Base-by-base conservation (phyloP, 345 rosid genomes). In the Salix brachista region DNA sequence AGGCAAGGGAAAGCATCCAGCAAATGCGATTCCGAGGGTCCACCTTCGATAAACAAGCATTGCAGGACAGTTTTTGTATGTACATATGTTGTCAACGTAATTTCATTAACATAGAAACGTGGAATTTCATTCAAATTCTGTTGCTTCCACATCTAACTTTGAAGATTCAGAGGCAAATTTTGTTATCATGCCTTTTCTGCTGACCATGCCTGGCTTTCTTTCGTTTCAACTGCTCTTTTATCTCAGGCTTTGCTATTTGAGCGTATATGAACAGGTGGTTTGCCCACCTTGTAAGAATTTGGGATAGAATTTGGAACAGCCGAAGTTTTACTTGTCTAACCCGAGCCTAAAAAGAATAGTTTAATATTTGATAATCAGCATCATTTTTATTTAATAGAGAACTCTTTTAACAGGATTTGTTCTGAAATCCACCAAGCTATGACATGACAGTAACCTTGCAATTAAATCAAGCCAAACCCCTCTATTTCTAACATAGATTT, bases 31-130 rank as follows among this genome's bases (percentile, higher is more conserved):
- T 25, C 65, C n/a, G n/a, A 79, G 52, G 58, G 52, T 70, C 30
- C 14, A 62, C 67, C 37, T 70, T 34, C 78, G 82, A 48, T 79
- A 52, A 75, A 64, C 72, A n/a, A 69, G 39, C 42, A 60, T 28
- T 28, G 56, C 60, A 28, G 64, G 28, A 41, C 56, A 39, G 36
- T 52, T 8, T 52, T 8, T n/a, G 10, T 21, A 1, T 67, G 81
- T 79, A 73, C 12, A 68, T 71, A 78, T 2, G 13, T 30, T 34
- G 65, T 39, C 11, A 68, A 56, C 67, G 36, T 34, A 14, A 44
- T 37, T 36, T 54, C 23, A 36, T 58, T 54, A 66, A n/a, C 56
- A 26, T 8, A 39, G n/a, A 66, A 75, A 34, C n/a, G 26, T 21
- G 34, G 26, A 52, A 48, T 26, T 56, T 30, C 19, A 8, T 21